phyloP scores from a whole-genome alignment of 202 grass and related monocot species.

The Miscanthus sacchariflorus region DNA sequence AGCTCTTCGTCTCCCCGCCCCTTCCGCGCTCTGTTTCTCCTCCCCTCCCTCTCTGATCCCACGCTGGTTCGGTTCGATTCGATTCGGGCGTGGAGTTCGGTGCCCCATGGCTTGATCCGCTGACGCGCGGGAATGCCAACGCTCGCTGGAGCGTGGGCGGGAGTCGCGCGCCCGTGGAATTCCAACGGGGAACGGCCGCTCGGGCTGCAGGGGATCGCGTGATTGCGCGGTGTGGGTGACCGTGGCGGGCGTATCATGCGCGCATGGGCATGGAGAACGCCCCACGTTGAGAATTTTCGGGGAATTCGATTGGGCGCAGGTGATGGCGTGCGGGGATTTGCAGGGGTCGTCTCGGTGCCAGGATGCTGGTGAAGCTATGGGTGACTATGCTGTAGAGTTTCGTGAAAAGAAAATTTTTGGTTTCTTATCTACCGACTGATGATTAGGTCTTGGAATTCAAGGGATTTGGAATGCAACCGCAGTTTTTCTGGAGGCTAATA shows the following conservation, averaged over 20 bases:
- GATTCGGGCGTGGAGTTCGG: slow-evolving; percentile 12
- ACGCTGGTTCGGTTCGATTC: slow-evolving; percentile 11
- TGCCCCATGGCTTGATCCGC: slow-evolving; percentile 42
- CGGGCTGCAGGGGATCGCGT: slow-evolving; percentile 26
- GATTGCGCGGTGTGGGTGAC: slow-evolving; percentile 10
- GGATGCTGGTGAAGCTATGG: background rate
- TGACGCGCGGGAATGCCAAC: slow-evolving; percentile 37
- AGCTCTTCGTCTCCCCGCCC: background rate
- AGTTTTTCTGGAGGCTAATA: slow-evolving; percentile 1
- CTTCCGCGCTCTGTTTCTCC: background rate
- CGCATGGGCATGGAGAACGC: background rate
- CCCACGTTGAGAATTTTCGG: background rate
- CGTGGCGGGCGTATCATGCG: background rate
- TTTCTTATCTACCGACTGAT: background rate
- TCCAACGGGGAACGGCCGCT: background rate
- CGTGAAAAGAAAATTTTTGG: background rate
- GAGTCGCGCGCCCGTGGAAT: slow-evolving; percentile 34
- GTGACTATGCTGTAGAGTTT: slow-evolving; percentile 13
- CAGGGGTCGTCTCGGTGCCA: background rate
- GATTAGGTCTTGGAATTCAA: slow-evolving; percentile 14
- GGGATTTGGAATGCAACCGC: background rate
- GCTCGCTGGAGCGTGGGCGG: background rate
- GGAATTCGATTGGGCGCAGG: background rate
- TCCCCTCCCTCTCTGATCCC: slow-evolving; percentile 37
- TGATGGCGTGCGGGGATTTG: background rate